Percentiles rank a stretch among this genome's conserved stretches.
phyloP scores from a whole-genome alignment of 2,329 filamentous ascomycete species.

The Aspergillus melleus region DNA sequence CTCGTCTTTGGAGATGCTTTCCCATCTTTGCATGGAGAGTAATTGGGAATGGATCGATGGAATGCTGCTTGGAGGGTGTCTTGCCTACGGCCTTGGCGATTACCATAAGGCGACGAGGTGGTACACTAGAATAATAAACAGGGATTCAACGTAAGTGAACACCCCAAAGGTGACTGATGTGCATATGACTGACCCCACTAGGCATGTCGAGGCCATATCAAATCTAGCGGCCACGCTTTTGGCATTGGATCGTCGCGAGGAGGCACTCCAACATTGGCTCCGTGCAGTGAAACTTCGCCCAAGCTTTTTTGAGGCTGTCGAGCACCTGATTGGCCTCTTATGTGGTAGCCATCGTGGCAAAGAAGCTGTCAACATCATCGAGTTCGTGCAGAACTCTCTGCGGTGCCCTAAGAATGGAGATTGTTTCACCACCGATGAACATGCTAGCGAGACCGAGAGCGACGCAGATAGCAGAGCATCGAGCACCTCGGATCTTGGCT shows the following conservation, averaged over 20 bases:
- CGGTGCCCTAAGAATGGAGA: conserved; percentile 53
- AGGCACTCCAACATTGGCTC: conserved; percentile 84
- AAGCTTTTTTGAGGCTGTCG: conserved; percentile 89
- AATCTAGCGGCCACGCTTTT: conserved; percentile 89
- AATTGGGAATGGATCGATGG: conserved; percentile 90
- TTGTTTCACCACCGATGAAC: conserved; percentile 51
- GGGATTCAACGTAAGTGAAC: conserved; percentile 54
- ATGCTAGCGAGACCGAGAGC: conserved; percentile 60
- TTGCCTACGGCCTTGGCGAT: conserved; percentile 85
- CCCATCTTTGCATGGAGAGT: conserved; percentile 73
- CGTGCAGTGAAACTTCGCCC: conserved; percentile 80
- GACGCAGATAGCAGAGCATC: conserved; percentile 57
- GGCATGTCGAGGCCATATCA: conserved; percentile 88
- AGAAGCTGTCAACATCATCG: conserved; percentile 85
- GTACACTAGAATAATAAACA: conserved; percentile 57
- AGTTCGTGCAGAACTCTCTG: conserved; percentile 75
- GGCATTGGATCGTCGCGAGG: conserved; percentile 75
- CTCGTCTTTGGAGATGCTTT: conserved; percentile 69
- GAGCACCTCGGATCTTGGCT: conserved; percentile 51
- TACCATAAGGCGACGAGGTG: conserved; percentile 66
- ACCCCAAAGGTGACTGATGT: conserved; percentile 10
- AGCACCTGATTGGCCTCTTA: conserved; percentile 85
- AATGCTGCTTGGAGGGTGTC: conserved; percentile 84
- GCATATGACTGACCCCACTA: conserved; percentile 38
- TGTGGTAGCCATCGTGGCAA: conserved; percentile 77